Base-by-base conservation (phyloP, 1,284 basidiomycete species). In the Cronartium quercuum region DNA sequence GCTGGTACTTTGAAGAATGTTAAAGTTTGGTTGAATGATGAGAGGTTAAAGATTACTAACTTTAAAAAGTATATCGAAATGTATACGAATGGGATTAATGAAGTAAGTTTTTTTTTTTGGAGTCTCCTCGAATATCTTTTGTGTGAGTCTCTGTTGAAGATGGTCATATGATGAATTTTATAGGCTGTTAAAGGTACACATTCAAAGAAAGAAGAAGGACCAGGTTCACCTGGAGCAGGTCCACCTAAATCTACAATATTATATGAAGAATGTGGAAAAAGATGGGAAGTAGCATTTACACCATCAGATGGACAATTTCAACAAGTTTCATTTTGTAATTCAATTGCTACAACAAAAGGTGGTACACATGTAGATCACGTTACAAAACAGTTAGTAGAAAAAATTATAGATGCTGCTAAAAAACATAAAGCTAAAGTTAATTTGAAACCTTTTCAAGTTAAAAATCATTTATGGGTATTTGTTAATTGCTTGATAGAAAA, bases 41-140 rank as follows among this genome's bases (percentile, higher is more conserved):
- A 97, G 82, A 87, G 90, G 15, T 82, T 99, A 81, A 95, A 94
- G 82, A 86, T 98, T 84, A 94, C 94, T 84, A 90, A 88, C 81
- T 99, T 99, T 87, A 96, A 94, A 85, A 90, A 94, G 83, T 99
- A 98, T 82, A 92, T 97, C 77, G 93, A 98, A 69, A 88, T 98
- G 87, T 98, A 97, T 83, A 81, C 82, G 47, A 78, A 78, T 1
- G 83, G 82, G 57, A 80, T 82, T 77, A 82, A 82, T 77, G 81
- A 83, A 77, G 79, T 83, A 51, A 77, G 77, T 63, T 62, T 69
- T 38, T 77, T n/a, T n/a, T n/a, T n/a, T n/a, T n/a, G n/a, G n/a
- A n/a, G n/a, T n/a, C n/a, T n/a, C n/a, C n/a, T n/a, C n/a, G n/a
- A n/a, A n/a, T n/a, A n/a, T n/a, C 58, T n/a, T n/a, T n/a, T n/a